A percentile compares a stretch with the other conserved stretches of the same genome.
Evolutionary conservation across 148 eudicot genomes (phyloP).

Genomic region (Cornus suecica): DNA sequence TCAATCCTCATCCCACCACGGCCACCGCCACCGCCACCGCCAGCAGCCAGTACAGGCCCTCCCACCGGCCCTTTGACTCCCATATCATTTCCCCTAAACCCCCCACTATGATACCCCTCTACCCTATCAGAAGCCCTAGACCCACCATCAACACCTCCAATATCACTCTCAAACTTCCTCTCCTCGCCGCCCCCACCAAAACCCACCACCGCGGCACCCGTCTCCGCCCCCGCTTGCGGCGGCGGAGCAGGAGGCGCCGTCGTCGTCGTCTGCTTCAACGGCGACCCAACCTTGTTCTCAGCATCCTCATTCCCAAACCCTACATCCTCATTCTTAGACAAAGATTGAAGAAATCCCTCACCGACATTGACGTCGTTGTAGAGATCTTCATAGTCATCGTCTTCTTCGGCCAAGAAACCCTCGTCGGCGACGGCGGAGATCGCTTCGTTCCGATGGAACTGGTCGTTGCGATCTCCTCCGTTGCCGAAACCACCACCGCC

Average conservation of each 20-base stretch:
- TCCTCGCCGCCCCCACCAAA: conserved; percentile 22
- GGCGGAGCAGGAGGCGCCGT: not conserved
- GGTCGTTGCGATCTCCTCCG: conserved; percentile 45
- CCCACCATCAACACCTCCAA: conserved; percentile 10
- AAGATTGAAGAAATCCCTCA: conserved; percentile 64
- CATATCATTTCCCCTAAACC: conserved; percentile 33
- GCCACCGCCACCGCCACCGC: conserved; percentile 30
- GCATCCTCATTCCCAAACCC: conserved; percentile 34
- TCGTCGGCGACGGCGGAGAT: conserved; percentile 82
- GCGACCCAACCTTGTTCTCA: conserved; percentile 29
- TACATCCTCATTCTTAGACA: conserved; percentile 52
- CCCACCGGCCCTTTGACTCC: conserved; percentile 20
- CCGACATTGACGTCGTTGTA: conserved; percentile 87
- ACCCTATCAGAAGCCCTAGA: conserved; percentile 31
- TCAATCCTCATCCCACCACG: conserved; percentile 53
- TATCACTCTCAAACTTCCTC: conserved; percentile 32
- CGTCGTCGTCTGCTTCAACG: conserved; percentile 19
- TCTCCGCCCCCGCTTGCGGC: conserved; percentile 19
- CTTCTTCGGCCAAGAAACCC: conserved; percentile 67
- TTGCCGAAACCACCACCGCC: conserved; percentile 34
- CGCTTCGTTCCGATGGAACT: conserved; percentile 64
- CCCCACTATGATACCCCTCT: conserved; percentile 43
- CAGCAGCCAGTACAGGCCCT: conserved; percentile 18
- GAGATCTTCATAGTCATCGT: conserved; percentile 87
- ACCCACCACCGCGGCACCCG: conserved; percentile 13